phyloP scores from a whole-genome alignment of 1,284 basidiomycete genomes.

The Apiotrichum sp. region DNA sequence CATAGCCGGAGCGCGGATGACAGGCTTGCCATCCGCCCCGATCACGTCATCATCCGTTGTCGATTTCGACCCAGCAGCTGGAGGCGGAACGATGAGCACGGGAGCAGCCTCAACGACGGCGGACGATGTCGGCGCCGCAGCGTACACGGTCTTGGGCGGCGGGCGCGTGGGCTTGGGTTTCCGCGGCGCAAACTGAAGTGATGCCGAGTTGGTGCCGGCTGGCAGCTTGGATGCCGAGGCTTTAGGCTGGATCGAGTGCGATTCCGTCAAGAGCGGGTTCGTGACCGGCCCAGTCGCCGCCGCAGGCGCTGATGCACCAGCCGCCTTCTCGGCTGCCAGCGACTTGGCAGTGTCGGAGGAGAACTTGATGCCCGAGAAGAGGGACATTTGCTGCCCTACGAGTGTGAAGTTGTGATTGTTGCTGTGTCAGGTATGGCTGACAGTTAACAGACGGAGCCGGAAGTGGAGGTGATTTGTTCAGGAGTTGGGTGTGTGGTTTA shows the following conservation, averaged over 20 bases:
- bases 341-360: slow-evolving; percentile 17
- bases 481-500: too few relatives aligned
- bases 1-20: slow-evolving; percentile 38
- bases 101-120: slow-evolving; percentile 6
- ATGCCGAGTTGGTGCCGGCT: slow-evolving; percentile 27
- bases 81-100: slow-evolving; percentile 3
- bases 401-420: not conserved
- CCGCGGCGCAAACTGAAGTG: slow-evolving; percentile 43
- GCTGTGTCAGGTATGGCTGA: not conserved
- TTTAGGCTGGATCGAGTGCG: too few relatives aligned
- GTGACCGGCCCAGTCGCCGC: not conserved
- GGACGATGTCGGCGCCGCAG: slow-evolving; percentile 8
- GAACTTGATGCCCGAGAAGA: slow-evolving; percentile 45
- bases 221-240: not conserved
- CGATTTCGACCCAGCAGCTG: not conserved
- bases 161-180: slow-evolving; percentile 12
- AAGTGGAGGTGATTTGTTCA: too few relatives aligned
- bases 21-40: not conserved
- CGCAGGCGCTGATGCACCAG: not conserved
- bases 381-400: slow-evolving; percentile 27
- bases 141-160: slow-evolving; percentile 7
- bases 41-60: not conserved
- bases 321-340: slow-evolving; percentile 13
- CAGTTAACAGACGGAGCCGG: not conserved
- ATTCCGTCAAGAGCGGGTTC: not conserved